Conservation (phyloP, 2,329 filamentous ascomycete genomes). For the Emmonsia crescens region DNA sequence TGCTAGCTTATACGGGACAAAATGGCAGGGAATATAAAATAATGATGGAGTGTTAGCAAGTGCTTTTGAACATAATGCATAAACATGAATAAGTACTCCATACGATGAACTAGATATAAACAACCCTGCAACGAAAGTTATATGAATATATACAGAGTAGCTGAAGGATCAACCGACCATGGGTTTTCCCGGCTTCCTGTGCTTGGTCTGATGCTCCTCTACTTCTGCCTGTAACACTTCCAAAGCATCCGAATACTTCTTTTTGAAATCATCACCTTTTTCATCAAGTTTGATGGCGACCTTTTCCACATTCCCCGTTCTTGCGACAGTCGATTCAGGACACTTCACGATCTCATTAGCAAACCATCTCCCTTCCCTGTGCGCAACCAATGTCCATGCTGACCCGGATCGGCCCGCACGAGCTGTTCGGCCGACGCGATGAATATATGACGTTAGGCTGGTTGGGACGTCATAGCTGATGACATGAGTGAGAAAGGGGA, state of each 20-base stretch:
- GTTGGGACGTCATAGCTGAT: slow-evolving; percentile 88
- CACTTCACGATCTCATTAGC: slow-evolving; percentile 64
- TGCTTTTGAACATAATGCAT: neutral
- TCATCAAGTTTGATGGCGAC: slow-evolving; percentile 22
- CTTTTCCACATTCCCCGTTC: slow-evolving; percentile 20
- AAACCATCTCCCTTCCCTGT: slow-evolving; percentile 83
- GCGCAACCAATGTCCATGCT: slow-evolving; percentile 78
- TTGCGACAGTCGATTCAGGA: slow-evolving; percentile 23
- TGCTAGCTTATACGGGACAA: no score
- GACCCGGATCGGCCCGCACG: slow-evolving; percentile 64
- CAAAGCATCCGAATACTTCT: slow-evolving; percentile 25
- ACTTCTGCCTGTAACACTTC: slow-evolving; percentile 30
- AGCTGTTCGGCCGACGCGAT: slow-evolving; percentile 84
- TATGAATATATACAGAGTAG: neutral
- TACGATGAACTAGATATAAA: neutral
- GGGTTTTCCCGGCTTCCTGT: neutral
- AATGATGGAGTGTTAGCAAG: neutral
- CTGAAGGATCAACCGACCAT: neutral
- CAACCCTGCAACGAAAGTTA: neutral
- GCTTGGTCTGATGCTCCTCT: neutral
- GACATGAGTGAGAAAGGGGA: slow-evolving; percentile 68
- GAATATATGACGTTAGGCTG: slow-evolving; percentile 73
- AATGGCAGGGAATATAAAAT: neutral
- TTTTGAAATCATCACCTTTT: slow-evolving; percentile 19
- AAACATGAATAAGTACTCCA: neutral